Base-by-base conservation (phyloP, 768 basidiomycete species). In the Suillus spraguei region DNA sequence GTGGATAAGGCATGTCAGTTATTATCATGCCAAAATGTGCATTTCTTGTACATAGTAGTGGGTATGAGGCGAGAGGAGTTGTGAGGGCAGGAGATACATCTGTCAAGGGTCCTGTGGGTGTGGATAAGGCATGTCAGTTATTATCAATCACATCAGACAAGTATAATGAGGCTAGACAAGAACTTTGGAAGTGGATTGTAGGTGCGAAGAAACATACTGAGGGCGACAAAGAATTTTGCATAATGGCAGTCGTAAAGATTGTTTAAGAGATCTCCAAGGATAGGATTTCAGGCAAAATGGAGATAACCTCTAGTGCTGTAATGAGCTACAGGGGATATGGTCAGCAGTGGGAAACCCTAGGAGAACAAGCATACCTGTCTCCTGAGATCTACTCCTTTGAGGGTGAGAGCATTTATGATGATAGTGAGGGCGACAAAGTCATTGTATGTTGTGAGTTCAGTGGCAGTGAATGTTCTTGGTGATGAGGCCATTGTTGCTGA, bases 191-290 rank as follows among this genome's bases (percentile, higher is more conserved):
- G n/a, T n/a, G n/a, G n/a, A n/a, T n/a, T n/a, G n/a, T n/a, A n/a
- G n/a, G n/a, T n/a, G n/a, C n/a, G 35, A 28, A 63, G 63, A 41
- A 62, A 69, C 81, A 24, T 67, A 93, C 92, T 92, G 24, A 99
- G 85, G 0, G 96, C 90, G 41, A 89, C 77, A 76, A 98, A 99
- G 79, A 99, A 95, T 65, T 95, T 93, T 72, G 94, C 87, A 73
- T 99, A 99, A 69, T 96, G 92, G 67, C 92, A 94, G 63, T 96
- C 92, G 74, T 96, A 96, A 5, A 99, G 81, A 68, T 86, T 95
- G 70, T 91, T 92, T 61, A 92, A 87, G 60, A 94, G 86, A 68
- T 93, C 90, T 14, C 91, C 87, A 13, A 98, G 86, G 10, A 88
- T 79, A 95, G 94, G 0, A 95, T 79, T 53, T 94, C 91, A 0